Base-by-base conservation (phyloP, 2,329 filamentous ascomycete genomes). In the Fusarium hainanense region DNA sequence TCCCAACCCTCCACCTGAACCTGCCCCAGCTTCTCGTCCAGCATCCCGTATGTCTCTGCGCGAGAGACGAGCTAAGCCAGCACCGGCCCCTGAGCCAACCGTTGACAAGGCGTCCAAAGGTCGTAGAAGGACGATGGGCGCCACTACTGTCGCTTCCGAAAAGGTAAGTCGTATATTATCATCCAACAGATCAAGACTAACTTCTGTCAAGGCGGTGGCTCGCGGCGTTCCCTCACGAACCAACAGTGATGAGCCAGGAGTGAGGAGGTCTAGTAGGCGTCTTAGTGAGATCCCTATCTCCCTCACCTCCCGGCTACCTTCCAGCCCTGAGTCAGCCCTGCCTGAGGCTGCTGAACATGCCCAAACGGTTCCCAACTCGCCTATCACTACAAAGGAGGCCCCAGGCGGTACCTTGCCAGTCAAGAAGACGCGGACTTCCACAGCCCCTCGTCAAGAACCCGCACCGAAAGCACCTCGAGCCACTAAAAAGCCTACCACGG, bases 11-110 rank as follows among this genome's bases (percentile, higher is more conserved):
- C 71, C 76, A 2, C 18, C 50, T 27, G 23, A 34, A 2, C 72
- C 76, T 13, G 69, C 74, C 14, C 68, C 78, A 6, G 68, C 77
- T 40, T 79, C 81, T 4, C 78, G 83, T 14, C 84, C 88, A 8
- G 86, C 85, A n/a, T 80, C 80, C 7, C 86, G 91, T 61, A 92
- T 91, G 87, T 90, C 93, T 66, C 82, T 96, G 55, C 88, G 94
- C 32, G 89, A 91, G 59, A 88, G 93, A 65, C 93, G 91, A 76
- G 78, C 84, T 10, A 89, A 85, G 55, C 81, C 87, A 6, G 81
- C 84, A n/a, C 83, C 85, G 12, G 82, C 84, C n/a, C 83, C 86
- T 14, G 85, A 86, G 51, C 84, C 76, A 40, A 60, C 54, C 30
- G 54, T 25, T 16, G 71, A 77, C 32, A 70, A 72, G 54, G 58